A percentile compares a stretch with the other conserved stretches of the same genome.
Conservation (phyloP, 805 yeast species). For the Kurtzmaniella fragi region DNA sequence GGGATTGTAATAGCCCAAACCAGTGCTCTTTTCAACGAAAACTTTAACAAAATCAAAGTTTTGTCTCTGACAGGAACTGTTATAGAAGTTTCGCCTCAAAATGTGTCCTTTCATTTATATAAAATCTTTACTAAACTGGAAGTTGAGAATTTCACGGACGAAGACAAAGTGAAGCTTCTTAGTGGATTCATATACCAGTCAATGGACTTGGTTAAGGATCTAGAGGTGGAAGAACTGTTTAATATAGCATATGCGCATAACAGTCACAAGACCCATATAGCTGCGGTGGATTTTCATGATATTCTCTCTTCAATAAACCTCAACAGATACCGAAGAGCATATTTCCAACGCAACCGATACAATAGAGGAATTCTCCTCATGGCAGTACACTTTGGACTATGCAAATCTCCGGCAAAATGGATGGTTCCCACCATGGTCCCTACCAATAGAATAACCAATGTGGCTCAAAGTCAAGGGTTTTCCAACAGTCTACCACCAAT, state of each 20-base stretch:
- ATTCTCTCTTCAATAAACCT: slow-evolving; percentile 10
- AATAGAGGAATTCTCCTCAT: slow-evolving; percentile 24
- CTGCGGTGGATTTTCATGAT: slow-evolving; percentile 11
- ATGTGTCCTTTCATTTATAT: slow-evolving; percentile 26
- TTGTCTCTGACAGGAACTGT: slow-evolving; percentile 29
- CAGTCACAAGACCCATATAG: slow-evolving; percentile 9
- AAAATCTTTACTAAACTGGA: slow-evolving; percentile 14
- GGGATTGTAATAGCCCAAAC: slow-evolving; percentile 35
- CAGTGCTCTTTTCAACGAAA: slow-evolving; percentile 26
- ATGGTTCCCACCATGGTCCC: slow-evolving; percentile 15
- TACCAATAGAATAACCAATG: slow-evolving; percentile 13
- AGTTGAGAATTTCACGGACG: slow-evolving; percentile 7
- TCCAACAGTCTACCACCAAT: slow-evolving; percentile 23
- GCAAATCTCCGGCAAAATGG: slow-evolving; percentile 20
- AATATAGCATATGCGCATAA: slow-evolving; percentile 20
- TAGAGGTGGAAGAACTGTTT: slow-evolving; percentile 10
- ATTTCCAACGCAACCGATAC: slow-evolving; percentile 8
- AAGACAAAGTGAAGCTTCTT: slow-evolving; percentile 13
- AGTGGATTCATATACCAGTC: slow-evolving; percentile 19
- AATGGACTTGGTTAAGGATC: slow-evolving; percentile 6
- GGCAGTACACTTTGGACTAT: slow-evolving; percentile 22
- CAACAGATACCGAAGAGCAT: slow-evolving; percentile 8
- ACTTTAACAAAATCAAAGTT: slow-evolving; percentile 25
- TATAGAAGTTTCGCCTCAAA: slow-evolving; percentile 18
- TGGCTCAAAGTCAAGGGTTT: slow-evolving; percentile 9